Evolutionary conservation across 441 rosid species (phyloP), one percentile per base, ranked within the genome.

Genomic region (Gossypium laxum): DNA sequence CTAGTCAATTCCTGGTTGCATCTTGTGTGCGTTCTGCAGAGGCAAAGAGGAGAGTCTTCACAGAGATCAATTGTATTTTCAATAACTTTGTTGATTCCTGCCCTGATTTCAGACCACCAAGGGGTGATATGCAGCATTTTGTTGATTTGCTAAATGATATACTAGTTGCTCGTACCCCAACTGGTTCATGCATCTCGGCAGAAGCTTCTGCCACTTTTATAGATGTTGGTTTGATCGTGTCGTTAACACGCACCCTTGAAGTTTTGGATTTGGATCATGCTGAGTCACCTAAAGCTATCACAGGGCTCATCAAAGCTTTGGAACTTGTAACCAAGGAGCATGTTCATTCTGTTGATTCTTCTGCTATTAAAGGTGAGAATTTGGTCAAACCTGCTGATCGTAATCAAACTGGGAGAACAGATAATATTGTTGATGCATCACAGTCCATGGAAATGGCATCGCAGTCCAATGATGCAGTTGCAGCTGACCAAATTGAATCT

Each of bases 311-410:
- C 77, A 95, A 91, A 86, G 93, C 90, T 65, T 82, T 95, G 84
- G 99, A 95, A 85, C 75, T 88, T 85, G 98, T 95, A 47, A 89
- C 94, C 3, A 95, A 92, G 84, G 99, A 95, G 79, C 91, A 95
- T 81, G 89, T 92, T 59, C 90, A 81, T 80, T 81, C 88, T 75
- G 82, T 79, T 67, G 91, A 88, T 76, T 77, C 87, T 67, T 81
- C 65, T 76, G 62, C 79, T 12, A 86, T 77, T 48, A 92, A 91
- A 78, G 86, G 79, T 83, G 96, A 89, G 70, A 91, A 78, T 87
- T 78, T 86, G 11, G 56, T 80, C 67, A 91, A 87, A 78, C 75
- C 86, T 80, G 67, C 84, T 70, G 85, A 71, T 70, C 86, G 79
- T 69, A 70, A 61, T 82, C 89, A 85, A 69, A 68, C 90, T 74